These are phyloP conservation scores for Oryza rufipogon DNA, from an alignment of 176 grass and related monocot species.

Conservation along the genomic window DNA sequence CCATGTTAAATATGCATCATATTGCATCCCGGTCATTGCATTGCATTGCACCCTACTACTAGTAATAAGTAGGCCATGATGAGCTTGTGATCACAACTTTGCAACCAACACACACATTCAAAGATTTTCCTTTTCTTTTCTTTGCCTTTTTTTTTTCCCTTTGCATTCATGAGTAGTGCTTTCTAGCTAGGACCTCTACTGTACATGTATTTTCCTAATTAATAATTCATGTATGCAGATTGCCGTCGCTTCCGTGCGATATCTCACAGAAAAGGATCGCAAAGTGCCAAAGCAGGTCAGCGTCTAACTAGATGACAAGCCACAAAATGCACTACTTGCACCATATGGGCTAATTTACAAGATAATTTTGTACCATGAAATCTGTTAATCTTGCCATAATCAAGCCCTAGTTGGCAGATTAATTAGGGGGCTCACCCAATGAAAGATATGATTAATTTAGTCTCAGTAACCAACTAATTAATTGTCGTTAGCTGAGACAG, in stretches of 20 bases:
- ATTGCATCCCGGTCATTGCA: conserved; percentile 5
- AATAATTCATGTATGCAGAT: conserved; percentile 25
- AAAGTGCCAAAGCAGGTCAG: conserved; percentile 13
- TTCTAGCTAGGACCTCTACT: not conserved
- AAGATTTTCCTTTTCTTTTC: conserved; percentile 31
- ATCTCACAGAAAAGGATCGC: conserved; percentile 32
- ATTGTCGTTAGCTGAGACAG: conserved; percentile 41
- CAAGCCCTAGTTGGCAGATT: not conserved
- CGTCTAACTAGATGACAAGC: conserved; percentile 22
- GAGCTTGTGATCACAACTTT: conserved; percentile 40
- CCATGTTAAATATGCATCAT: not conserved
- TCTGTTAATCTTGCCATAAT: conserved; percentile 32
- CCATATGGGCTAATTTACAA: not conserved
- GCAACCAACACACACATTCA: conserved; percentile 39
- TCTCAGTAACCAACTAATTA: conserved; percentile 7
- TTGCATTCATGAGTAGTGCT: conserved; percentile 32
- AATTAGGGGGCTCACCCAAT: conserved; percentile 16
- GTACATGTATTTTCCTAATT: conserved; percentile 18
- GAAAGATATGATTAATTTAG: not conserved
- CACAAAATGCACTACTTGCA: conserved; percentile 9
- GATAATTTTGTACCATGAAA: conserved; percentile 6
- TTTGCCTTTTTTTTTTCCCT: conserved; percentile 19
- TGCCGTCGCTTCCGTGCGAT: conserved; percentile 34
- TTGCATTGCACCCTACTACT: conserved; percentile 10
- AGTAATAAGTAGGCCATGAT: conserved; percentile 41